These are phyloP conservation scores for Verticillium nubilum DNA, from an alignment of 2,329 filamentous ascomycete species.

Conservation along the genomic window DNA sequence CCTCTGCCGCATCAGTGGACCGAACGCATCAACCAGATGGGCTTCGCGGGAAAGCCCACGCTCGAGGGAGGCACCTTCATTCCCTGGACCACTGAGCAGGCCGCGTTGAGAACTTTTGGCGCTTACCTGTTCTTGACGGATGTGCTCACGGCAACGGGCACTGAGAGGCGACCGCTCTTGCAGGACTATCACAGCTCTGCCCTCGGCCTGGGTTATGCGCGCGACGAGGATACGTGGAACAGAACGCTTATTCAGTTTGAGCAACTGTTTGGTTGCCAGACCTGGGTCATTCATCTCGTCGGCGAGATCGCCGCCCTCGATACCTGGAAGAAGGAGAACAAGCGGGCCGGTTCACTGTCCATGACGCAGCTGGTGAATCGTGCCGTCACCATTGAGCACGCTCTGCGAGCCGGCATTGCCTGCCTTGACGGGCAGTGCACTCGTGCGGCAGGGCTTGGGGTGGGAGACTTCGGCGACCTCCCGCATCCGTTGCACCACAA, in stretches of 20 bases:
- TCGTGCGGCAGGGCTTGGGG: conserved; percentile 8
- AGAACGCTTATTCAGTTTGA: conserved; percentile 32
- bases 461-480: conserved; percentile 10
- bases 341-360: conserved; percentile 35
- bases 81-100: conserved; percentile 39
- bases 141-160: conserved; percentile 42
- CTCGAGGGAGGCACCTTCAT: conserved; percentile 4
- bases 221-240: conserved; percentile 7
- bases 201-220: conserved; percentile 24
- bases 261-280: conserved; percentile 29
- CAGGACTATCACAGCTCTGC: conserved; percentile 32
- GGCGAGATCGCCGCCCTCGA: conserved; percentile 48
- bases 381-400: conserved; percentile 8
- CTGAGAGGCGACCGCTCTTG: conserved; percentile 35
- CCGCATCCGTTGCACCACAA: conserved; percentile 15
- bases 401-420: conserved; percentile 13
- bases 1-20: conserved; percentile 30
- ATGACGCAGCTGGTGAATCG: conserved; percentile 35
- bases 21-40: conserved; percentile 22
- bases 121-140: conserved; percentile 43
- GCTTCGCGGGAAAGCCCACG: neutral
- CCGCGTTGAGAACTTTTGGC: conserved; percentile 40
- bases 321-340: conserved; percentile 47
- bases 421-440: conserved; percentile 11
- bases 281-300: conserved; percentile 51